A percentile compares a stretch with the other conserved stretches of the same genome.
Conservation (phyloP, 768 basidiomycete genomes). For the Myochromella boudieri region DNA sequence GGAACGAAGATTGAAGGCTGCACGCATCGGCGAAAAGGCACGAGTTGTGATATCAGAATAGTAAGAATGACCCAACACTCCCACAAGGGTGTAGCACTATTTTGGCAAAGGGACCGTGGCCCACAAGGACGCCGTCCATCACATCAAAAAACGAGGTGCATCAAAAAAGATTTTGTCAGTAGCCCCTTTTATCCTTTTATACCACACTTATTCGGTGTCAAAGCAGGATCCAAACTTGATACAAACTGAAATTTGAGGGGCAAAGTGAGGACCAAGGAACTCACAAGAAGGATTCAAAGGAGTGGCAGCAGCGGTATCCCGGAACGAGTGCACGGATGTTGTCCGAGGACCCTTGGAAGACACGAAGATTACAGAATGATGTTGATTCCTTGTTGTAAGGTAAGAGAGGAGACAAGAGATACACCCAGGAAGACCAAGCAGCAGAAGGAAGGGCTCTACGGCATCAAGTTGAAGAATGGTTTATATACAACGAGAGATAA, state of each 20-base stretch:
- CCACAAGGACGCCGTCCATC: slow-evolving; percentile 2
- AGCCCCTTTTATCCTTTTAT: too few species aligned
- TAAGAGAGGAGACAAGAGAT: background rate
- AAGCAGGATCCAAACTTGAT: background rate
- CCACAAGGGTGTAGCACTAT: too few species aligned
- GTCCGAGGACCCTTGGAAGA: slow-evolving; percentile 3
- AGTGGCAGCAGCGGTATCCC: background rate
- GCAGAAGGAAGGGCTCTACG: slow-evolving; percentile 10
- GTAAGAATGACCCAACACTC: background rate
- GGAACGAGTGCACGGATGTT: background rate
- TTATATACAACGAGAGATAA: background rate
- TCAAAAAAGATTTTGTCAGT: slow-evolving; percentile 15
- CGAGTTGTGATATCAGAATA: background rate
- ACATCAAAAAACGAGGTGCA: slow-evolving; percentile 5
- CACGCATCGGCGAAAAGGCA: too few species aligned
- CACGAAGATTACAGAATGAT: background rate
- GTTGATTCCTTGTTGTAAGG: background rate
- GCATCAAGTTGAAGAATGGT: background rate
- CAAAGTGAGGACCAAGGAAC: background rate
- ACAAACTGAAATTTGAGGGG: background rate
- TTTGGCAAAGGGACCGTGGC: too few species aligned
- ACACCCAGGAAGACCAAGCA: background rate
- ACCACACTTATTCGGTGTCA: too few species aligned
- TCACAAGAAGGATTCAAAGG: background rate
- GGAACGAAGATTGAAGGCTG: background rate